phyloP scores from a whole-genome alignment of 2,329 filamentous ascomycete genomes.

The Colletotrichum phormii region DNA sequence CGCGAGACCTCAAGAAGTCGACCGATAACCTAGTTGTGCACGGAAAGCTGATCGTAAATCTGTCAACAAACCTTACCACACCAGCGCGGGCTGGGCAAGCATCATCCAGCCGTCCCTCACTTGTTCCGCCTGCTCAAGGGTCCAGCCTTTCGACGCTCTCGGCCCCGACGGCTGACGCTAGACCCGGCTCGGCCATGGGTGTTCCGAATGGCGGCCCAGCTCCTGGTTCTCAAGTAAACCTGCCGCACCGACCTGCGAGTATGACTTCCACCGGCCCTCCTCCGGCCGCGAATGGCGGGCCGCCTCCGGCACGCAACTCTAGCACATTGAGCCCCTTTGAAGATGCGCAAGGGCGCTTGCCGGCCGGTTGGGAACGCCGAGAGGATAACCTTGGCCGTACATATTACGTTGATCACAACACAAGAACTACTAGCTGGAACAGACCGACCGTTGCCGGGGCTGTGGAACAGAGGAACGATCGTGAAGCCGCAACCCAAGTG shows the following conservation, averaged over 20 bases:
- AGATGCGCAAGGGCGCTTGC: conserved; percentile 92
- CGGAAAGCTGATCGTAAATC: conserved; percentile 95
- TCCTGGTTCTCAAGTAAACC: conserved; percentile 52
- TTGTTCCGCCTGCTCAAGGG: conserved; percentile 53
- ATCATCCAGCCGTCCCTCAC: conserved; percentile 58
- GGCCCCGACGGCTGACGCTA: conserved; percentile 57
- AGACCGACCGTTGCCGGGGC: conserved; percentile 84
- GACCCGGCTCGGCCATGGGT: conserved; percentile 66
- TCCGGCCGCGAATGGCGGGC: conserved; percentile 48
- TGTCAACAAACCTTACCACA: conserved; percentile 87
- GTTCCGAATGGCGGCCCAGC: conserved; percentile 57
- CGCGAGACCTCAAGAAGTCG: conserved; percentile 95
- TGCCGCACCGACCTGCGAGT: conserved; percentile 61
- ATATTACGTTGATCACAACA: conserved; percentile 99
- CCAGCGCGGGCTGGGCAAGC: conserved; percentile 69
- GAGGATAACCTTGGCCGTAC: conserved; percentile 96
- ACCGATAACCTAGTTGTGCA: conserved; percentile 98
- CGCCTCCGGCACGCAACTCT: conserved; percentile 45
- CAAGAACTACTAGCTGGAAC: conserved; percentile 95
- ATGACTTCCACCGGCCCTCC: conserved; percentile 48
- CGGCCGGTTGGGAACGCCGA: conserved; percentile 93
- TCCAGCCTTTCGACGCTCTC: conserved; percentile 59
- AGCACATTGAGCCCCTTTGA: conserved; percentile 87
- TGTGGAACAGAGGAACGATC: conserved; percentile 79
- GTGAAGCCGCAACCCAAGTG: conserved; percentile 91